phyloP scores from a whole-genome alignment of 306 rosid genomes.

The Trifolium fragiferum region DNA sequence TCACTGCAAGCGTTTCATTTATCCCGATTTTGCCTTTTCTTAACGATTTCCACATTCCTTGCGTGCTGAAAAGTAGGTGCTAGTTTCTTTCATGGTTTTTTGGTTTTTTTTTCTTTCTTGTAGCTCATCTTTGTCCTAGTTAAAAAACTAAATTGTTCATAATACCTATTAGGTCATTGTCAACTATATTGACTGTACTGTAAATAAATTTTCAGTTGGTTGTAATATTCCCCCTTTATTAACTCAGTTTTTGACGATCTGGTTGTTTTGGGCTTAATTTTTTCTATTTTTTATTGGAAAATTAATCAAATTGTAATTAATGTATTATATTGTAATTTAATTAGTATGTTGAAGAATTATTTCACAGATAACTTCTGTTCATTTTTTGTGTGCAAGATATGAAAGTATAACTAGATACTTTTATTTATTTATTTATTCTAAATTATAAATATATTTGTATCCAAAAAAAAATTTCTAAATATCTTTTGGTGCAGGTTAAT shows the following conservation, averaged over 20 bases:
- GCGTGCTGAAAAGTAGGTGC: slow-evolving; percentile 13
- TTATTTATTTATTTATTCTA: neutral
- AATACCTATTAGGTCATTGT: neutral
- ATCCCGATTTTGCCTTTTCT: slow-evolving; percentile 16
- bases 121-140: slow-evolving; percentile 11
- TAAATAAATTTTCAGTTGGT: slow-evolving; percentile 6
- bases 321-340: neutral
- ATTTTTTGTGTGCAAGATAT: neutral
- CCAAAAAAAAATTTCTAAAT: neutral
- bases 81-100: slow-evolving; percentile 12
- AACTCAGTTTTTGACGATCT: neutral
- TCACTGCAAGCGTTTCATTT: slow-evolving; percentile 21
- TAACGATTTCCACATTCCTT: slow-evolving; percentile 34
- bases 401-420: neutral
- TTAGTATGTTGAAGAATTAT: slow-evolving; percentile 21
- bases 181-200: slow-evolving; percentile 7
- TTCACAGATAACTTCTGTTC: neutral
- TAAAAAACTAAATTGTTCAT: slow-evolving; percentile 15
- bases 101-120: slow-evolving; percentile 28
- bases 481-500: slow-evolving; percentile 69
- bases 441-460: no score
- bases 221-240: slow-evolving; percentile 8
- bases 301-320: slow-evolving; percentile 4
- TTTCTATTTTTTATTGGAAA: slow-evolving; percentile 21
- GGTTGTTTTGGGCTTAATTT: neutral